These are phyloP conservation scores for Penicillium paradoxum DNA, from an alignment of 495 filamentous ascomycete genomes.

Conservation along the genomic window DNA sequence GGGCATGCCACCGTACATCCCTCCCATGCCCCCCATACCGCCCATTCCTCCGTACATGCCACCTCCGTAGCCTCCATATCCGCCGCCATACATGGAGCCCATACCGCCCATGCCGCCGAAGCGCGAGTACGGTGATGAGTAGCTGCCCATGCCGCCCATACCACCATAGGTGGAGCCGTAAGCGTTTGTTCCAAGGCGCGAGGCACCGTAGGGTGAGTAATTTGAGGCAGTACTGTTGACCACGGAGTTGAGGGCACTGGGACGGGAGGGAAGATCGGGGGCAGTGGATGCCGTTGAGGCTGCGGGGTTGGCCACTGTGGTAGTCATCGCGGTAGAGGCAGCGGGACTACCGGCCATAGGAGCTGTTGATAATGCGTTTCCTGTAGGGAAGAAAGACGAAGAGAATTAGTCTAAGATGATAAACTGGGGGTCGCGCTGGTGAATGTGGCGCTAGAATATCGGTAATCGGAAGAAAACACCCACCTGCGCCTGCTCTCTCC, in stretches of 20 bases:
- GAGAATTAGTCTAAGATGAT: slow-evolving; percentile 6
- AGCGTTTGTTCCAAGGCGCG: slow-evolving; percentile 50
- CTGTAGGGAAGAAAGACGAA: slow-evolving; percentile 19
- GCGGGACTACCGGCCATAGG: slow-evolving; percentile 32
- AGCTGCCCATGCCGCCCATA: slow-evolving; percentile 33
- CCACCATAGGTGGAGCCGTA: slow-evolving; percentile 46
- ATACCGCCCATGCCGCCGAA: slow-evolving; percentile 57
- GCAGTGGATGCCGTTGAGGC: slow-evolving; percentile 43
- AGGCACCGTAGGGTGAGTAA: slow-evolving; percentile 70
- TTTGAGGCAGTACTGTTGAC: slow-evolving; percentile 79
- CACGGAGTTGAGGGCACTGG: slow-evolving; percentile 67
- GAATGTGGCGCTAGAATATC: slow-evolving; percentile 6
- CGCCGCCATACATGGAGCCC: slow-evolving; percentile 54
- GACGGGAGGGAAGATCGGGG: slow-evolving; percentile 76
- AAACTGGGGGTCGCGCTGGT: slow-evolving; percentile 1
- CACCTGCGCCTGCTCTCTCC: slow-evolving; percentile 70
- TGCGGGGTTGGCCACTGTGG: slow-evolving; percentile 33
- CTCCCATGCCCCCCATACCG: slow-evolving; percentile 36
- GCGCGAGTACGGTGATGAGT: slow-evolving; percentile 63
- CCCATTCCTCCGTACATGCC: slow-evolving; percentile 50
- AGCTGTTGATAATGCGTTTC: slow-evolving; percentile 35
- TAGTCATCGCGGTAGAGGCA: slow-evolving; percentile 37
- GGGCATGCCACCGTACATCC: slow-evolving; percentile 52
- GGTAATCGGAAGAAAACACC: slow-evolving; percentile 27
- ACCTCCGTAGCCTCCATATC: slow-evolving; percentile 52